A percentile compares a stretch with the other conserved stretches of the same genome.
These are phyloP conservation scores for Irpex sp. DNA, from an alignment of 1,284 basidiomycete species.

Conservation along the genomic window DNA sequence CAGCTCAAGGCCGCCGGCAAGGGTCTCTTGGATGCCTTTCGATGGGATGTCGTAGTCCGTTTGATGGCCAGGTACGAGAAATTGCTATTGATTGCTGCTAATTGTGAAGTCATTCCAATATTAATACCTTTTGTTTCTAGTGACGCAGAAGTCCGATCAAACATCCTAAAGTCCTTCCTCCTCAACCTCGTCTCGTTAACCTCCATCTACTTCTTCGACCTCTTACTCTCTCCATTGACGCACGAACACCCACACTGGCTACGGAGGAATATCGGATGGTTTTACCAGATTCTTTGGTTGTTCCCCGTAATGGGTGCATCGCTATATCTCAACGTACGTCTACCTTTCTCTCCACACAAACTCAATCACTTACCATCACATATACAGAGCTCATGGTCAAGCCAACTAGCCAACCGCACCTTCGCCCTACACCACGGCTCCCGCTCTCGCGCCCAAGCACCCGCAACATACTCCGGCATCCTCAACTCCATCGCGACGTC, in stretches of 20 bases:
- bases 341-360: neutral
- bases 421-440: slow-evolving; percentile 63
- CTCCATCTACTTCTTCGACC: slow-evolving; percentile 68
- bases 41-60: slow-evolving; percentile 60
- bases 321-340: slow-evolving; percentile 70
- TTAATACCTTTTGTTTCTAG: slow-evolving; percentile 38
- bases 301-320: slow-evolving; percentile 66
- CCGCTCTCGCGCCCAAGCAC: slow-evolving; percentile 48
- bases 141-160: slow-evolving; percentile 66
- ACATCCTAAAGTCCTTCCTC: slow-evolving; percentile 66
- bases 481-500: slow-evolving; percentile 69
- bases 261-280: slow-evolving; percentile 64
- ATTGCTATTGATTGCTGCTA: too few relatives aligned
- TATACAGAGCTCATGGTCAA: slow-evolving; percentile 65
- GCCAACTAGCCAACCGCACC: slow-evolving; percentile 63
- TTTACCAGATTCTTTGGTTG: slow-evolving; percentile 72
- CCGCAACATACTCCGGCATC: slow-evolving; percentile 58
- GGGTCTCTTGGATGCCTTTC: slow-evolving; percentile 66
- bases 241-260: slow-evolving; percentile 58
- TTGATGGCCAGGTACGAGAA: slow-evolving; percentile 46
- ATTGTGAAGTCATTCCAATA: too few relatives aligned
- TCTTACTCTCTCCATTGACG: slow-evolving; percentile 66
- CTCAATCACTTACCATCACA: neutral
- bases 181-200: slow-evolving; percentile 64
- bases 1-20: slow-evolving; percentile 52